Conservation (phyloP, 805 yeast species). For the Kazachstania taianensis region DNA sequence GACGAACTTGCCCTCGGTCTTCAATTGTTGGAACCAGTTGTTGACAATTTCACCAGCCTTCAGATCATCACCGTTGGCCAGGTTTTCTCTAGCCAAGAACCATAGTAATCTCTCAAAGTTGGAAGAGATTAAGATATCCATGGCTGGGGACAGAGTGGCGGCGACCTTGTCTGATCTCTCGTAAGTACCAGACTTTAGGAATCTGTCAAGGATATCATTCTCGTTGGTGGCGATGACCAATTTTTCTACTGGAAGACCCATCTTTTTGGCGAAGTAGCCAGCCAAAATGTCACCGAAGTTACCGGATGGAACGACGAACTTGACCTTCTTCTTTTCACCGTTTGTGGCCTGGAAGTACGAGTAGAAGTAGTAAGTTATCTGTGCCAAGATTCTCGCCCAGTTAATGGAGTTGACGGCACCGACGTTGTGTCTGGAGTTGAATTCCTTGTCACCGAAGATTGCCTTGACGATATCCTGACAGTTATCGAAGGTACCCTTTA, state of each 20-base stretch:
- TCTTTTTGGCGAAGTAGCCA: conserved; percentile 85
- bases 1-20: conserved; percentile 61
- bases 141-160: conserved; percentile 92
- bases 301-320: conserved; percentile 94
- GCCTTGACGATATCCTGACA: conserved; percentile 95
- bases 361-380: conserved; percentile 91
- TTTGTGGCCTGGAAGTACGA: conserved; percentile 64
- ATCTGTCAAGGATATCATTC: conserved; percentile 90
- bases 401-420: conserved; percentile 98
- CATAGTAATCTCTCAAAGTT: conserved; percentile 94
- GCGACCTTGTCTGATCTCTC: conserved; percentile 68
- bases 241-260: conserved; percentile 88
- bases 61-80: conserved; percentile 43
- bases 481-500: conserved; percentile 94
- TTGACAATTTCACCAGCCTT: conserved; percentile 68
- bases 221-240: conserved; percentile 92
- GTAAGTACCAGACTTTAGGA: conserved; percentile 76
- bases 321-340: conserved; percentile 40
- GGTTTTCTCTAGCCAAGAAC: conserved; percentile 74
- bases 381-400: conserved; percentile 98
- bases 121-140: conserved; percentile 93
- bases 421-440: conserved; percentile 81
- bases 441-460: conserved; percentile 80
- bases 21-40: conserved; percentile 71
- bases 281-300: conserved; percentile 98